Percentiles rank a stretch among this genome's conserved stretches.
Evolutionary conservation across 352 stramenopile genomes (phyloP).

Genomic region (Ophiocytium majus): DNA sequence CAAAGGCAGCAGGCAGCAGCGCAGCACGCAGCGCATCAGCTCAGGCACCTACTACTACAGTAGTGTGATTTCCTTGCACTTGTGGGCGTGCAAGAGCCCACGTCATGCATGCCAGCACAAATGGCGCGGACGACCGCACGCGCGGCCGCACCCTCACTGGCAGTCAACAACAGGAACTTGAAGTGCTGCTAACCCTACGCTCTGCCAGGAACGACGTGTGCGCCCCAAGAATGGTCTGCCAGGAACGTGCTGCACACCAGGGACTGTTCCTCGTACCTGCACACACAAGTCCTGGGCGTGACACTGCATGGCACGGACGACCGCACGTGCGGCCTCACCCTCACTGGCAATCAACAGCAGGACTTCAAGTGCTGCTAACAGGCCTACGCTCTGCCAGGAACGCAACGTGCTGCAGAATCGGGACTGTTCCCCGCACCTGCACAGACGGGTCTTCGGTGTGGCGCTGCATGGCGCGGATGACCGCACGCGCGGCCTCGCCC

Average conservation of each 20-base stretch:
- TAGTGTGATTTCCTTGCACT: neutral
- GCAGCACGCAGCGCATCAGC: neutral
- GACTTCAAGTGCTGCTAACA: neutral
- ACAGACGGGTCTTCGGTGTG: neutral
- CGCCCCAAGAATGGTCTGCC: neutral
- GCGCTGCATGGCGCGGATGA: neutral
- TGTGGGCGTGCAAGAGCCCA: too few species aligned
- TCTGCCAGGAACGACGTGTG: neutral
- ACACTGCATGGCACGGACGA: neutral
- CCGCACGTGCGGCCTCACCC: neutral
- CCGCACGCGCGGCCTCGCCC: neutral
- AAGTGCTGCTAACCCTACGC: neutral
- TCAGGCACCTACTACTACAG: neutral
- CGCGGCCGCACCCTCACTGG: neutral
- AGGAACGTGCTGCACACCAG: neutral
- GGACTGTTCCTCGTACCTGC: neutral
- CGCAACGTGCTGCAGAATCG: neutral
- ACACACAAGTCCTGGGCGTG: neutral
- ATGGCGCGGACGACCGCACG: constrained; percentile 5
- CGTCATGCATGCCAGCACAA: too few species aligned
- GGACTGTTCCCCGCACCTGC: neutral
- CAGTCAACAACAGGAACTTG: neutral
- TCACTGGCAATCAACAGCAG: neutral
- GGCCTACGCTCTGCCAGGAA: neutral
- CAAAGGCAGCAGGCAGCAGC: neutral